These are phyloP conservation scores for Heimioporus sp. DNA, from an alignment of 768 basidiomycete species.

Conservation along the genomic window DNA sequence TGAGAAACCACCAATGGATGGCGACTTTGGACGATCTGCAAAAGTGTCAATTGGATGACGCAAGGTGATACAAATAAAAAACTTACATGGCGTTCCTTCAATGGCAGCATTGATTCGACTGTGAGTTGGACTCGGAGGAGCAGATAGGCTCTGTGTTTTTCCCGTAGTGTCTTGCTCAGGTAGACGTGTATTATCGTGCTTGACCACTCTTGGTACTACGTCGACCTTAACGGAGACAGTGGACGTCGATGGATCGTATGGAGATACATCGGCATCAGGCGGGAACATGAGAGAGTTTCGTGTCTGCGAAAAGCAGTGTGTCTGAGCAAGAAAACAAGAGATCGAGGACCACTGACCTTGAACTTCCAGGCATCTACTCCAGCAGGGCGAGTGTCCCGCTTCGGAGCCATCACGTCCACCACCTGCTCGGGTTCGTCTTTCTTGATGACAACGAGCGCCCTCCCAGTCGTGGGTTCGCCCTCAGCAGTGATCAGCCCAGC, in stretches of 20 bases:
- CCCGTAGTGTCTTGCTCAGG: constrained; percentile 61
- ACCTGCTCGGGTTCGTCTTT: constrained; percentile 28
- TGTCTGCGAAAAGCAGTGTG: constrained; percentile 45
- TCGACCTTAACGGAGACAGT: constrained; percentile 29
- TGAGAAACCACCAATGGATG: constrained; percentile 56
- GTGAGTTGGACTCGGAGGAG: constrained; percentile 84
- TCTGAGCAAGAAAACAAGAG: constrained; percentile 1
- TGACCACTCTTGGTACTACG: constrained; percentile 61
- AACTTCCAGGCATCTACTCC: constrained; percentile 83
- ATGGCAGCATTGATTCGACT: constrained; percentile 93
- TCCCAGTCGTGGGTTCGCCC: constrained; percentile 10
- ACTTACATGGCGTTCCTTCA: constrained; percentile 84
- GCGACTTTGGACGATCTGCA: constrained; percentile 63
- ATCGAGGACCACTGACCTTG: constrained; percentile 46
- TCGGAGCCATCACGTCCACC: constrained; percentile 79
- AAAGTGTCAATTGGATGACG: constrained; percentile 7
- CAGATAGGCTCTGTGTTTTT: constrained; percentile 43
- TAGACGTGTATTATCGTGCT: constrained; percentile 80
- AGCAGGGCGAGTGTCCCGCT: constrained; percentile 68
- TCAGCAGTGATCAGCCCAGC: constrained; percentile 51
- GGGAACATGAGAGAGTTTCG: constrained; percentile 95
- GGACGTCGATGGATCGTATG: constrained; percentile 53
- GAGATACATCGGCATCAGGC: constrained; percentile 86
- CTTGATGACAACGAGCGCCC: constrained; percentile 21
- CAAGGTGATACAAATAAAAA: neutral